These are phyloP conservation scores for Chrysanthemum lavandulifolium DNA, from an alignment of 129 eudicot species.

Conservation along the genomic window DNA sequence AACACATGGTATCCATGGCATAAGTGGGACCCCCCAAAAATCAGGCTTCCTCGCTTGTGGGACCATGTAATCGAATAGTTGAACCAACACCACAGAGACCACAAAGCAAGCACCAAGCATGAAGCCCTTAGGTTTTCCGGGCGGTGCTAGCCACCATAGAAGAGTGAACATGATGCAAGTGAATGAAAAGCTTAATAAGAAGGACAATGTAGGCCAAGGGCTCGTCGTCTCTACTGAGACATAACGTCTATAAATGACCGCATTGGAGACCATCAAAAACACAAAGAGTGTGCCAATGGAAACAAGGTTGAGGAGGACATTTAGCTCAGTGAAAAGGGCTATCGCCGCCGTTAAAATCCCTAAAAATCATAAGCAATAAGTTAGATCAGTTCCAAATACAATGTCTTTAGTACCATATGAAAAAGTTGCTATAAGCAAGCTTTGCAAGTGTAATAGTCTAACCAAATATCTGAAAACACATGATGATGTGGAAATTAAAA, in stretches of 20 bases:
- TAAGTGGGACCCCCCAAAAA: constrained; percentile 95
- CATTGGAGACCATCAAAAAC: constrained; percentile 95
- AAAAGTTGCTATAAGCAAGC: not conserved
- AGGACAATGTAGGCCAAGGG: constrained; percentile 89
- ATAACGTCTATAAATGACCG: constrained; percentile 82
- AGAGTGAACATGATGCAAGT: constrained; percentile 67
- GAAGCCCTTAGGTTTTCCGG: constrained; percentile 74
- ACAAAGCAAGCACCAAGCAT: constrained; percentile 63
- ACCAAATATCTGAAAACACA: not conserved
- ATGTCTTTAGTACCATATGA: not conserved
- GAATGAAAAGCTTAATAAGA: constrained; percentile 60
- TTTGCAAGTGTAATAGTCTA: not conserved
- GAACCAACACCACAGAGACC: constrained; percentile 49
- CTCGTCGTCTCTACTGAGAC: constrained; percentile 57
- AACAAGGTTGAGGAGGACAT: constrained; percentile 77
- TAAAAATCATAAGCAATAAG: constrained; percentile 29
- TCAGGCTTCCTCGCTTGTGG: constrained; percentile 83
- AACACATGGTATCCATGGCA: constrained; percentile 92
- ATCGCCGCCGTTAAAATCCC: constrained; percentile 82
- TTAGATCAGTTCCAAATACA: not conserved
- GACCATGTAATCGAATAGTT: constrained; percentile 61
- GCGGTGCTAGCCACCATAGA: constrained; percentile 72
- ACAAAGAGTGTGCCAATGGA: constrained; percentile 92
- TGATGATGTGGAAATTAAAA: constrained; percentile 5
- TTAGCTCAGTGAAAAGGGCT: constrained; percentile 78